Percentiles rank a stretch among this genome's conserved stretches.
These are phyloP conservation scores for Lithocarpus polystachyus DNA, from an alignment of 306 rosid genomes.

Conservation along the genomic window DNA sequence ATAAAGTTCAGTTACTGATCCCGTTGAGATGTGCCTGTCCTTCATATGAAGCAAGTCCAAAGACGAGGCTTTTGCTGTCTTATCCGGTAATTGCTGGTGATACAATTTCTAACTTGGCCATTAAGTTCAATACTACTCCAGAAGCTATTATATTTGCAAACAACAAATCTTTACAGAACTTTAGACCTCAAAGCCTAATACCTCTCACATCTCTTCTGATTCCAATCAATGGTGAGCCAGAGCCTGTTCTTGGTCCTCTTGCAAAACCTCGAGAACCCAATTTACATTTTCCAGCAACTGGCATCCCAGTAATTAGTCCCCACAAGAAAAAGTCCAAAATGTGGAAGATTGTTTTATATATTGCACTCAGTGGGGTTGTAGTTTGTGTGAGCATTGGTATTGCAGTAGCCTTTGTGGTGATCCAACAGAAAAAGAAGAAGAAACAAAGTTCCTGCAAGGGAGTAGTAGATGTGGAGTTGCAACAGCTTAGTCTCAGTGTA, in stretches of 20 bases:
- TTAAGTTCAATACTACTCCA: constrained; percentile 56
- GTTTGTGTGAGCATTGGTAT: constrained; percentile 52
- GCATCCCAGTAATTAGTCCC: constrained; percentile 32
- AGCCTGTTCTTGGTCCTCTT: constrained; percentile 45
- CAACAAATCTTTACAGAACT: constrained; percentile 30
- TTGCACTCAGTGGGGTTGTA: constrained; percentile 46
- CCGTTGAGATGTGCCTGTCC: constrained; percentile 88
- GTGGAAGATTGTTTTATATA: constrained; percentile 41
- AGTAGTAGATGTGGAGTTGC: constrained; percentile 70
- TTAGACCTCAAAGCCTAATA: constrained; percentile 30
- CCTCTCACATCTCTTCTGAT: constrained; percentile 64
- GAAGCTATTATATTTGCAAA: constrained; percentile 57
- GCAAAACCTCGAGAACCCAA: constrained; percentile 46
- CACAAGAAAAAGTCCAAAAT: constrained; percentile 54
- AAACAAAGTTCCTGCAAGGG: constrained; percentile 37
- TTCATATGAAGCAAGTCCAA: constrained; percentile 30
- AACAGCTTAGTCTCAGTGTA: constrained; percentile 72
- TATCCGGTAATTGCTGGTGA: constrained; percentile 69
- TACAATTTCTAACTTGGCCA: constrained; percentile 60
- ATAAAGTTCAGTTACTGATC: constrained; percentile 37
- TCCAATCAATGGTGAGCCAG: constrained; percentile 55
- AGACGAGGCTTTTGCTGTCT: constrained; percentile 54
- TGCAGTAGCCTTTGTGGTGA: constrained; percentile 38
- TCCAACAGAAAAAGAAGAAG: constrained; percentile 53
- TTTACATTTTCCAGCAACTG: constrained; percentile 35